phyloP scores from a whole-genome alignment of 306 rosid species.

The Acacia melanoxylon region DNA sequence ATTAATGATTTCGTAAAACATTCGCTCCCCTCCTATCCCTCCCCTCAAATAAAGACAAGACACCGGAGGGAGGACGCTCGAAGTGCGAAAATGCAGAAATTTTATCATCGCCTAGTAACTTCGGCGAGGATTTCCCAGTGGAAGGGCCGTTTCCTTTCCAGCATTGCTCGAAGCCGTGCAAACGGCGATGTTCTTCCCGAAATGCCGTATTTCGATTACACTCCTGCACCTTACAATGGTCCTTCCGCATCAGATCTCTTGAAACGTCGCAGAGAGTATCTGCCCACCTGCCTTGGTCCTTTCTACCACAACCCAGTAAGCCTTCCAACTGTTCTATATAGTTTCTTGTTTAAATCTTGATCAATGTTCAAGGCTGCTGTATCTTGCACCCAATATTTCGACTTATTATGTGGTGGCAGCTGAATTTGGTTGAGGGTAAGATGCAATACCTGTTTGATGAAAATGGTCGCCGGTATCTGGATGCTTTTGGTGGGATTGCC shows the following conservation, averaged over 20 bases:
- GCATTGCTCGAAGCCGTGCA: constrained; percentile 23
- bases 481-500: constrained; percentile 53
- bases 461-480: constrained; percentile 47
- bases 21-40: too few relatives aligned
- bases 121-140: constrained; percentile 15
- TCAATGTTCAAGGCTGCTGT: background rate
- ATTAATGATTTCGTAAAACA: too few relatives aligned
- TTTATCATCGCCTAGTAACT: background rate
- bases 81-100: background rate
- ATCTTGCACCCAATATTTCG: background rate
- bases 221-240: constrained; percentile 42
- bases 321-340: background rate
- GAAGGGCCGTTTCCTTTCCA: constrained; percentile 30
- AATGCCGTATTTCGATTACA: constrained; percentile 45
- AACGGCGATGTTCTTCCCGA: constrained; percentile 27
- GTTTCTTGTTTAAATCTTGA: background rate
- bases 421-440: constrained; percentile 56
- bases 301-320: constrained; percentile 43
- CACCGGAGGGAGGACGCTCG: background rate
- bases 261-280: constrained; percentile 38
- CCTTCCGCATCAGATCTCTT: constrained; percentile 46
- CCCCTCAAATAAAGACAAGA: background rate
- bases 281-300: constrained; percentile 33
- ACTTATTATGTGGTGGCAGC: constrained; percentile 21
- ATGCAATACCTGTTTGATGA: constrained; percentile 55